A percentile compares a stretch with the other conserved stretches of the same genome.
phyloP scores from a whole-genome alignment of 1,139 yeast genomes.

The Zhuliangozyma blackwelliae region DNA sequence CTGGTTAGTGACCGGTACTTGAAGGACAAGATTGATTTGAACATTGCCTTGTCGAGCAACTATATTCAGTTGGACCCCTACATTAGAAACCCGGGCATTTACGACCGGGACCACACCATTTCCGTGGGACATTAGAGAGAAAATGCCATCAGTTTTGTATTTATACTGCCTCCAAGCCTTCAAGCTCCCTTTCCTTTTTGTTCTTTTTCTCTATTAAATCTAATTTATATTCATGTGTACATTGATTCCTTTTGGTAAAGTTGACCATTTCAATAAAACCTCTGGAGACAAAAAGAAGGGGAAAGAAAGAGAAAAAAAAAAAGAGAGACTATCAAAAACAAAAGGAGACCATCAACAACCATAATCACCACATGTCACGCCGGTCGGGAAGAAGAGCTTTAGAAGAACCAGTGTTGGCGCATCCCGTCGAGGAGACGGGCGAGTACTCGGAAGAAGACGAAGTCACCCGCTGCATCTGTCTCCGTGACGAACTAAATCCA shows the following conservation, averaged over 20 bases:
- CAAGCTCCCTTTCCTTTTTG: background rate
- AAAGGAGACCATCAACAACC: background rate
- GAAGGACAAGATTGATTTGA: slow-evolving; percentile 34
- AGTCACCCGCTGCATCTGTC: slow-evolving; percentile 87
- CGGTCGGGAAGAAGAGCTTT: slow-evolving; percentile 22
- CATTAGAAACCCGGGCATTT: slow-evolving; percentile 34
- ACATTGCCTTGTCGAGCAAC: slow-evolving; percentile 26
- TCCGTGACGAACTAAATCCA: slow-evolving; percentile 59
- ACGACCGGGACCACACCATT: slow-evolving; percentile 32
- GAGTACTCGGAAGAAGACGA: slow-evolving; percentile 55
- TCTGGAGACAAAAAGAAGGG: background rate
- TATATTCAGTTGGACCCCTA: slow-evolving; percentile 39
- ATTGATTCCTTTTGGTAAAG: no score
- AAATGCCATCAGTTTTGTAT: background rate
- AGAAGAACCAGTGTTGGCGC: slow-evolving; percentile 13
- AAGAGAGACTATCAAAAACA: background rate
- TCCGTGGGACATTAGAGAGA: slow-evolving; percentile 9
- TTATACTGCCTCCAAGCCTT: background rate
- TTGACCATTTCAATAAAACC: no score
- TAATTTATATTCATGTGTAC: background rate
- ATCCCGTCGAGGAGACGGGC: slow-evolving; percentile 17
- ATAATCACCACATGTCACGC: slow-evolving; percentile 20
- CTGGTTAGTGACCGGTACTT: slow-evolving; percentile 36
- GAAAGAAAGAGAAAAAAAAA: background rate
- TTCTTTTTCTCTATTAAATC: background rate